Percentiles rank a stretch among this genome's conserved stretches.
These are phyloP conservation scores for Garcia nutans DNA, from an alignment of 345 rosid species.

Conservation along the genomic window DNA sequence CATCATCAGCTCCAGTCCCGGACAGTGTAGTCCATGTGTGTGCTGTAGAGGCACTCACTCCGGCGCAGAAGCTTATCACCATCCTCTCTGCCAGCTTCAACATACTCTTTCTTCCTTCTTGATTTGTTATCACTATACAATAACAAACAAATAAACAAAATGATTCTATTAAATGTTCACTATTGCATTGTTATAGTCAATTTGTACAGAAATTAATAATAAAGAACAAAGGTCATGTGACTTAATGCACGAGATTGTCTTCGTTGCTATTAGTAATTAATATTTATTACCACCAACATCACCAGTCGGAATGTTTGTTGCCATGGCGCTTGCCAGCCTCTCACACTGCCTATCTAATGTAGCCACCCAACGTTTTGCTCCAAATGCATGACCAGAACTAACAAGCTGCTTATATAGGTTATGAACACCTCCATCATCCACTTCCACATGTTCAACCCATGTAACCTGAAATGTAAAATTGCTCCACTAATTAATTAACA, in stretches of 20 bases:
- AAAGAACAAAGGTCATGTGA: too few relatives aligned
- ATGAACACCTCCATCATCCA: constrained; percentile 68
- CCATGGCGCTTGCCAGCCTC: constrained; percentile 68
- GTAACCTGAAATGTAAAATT: constrained; percentile 49
- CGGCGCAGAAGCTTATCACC: constrained; percentile 71
- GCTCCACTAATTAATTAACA: background rate
- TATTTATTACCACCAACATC: constrained; percentile 55
- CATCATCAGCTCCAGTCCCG: constrained; percentile 66
- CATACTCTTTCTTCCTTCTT: constrained; percentile 71
- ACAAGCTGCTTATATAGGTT: constrained; percentile 60
- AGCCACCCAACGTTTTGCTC: constrained; percentile 88
- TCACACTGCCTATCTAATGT: constrained; percentile 80
- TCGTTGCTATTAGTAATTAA: too few relatives aligned
- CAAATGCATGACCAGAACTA: constrained; percentile 67
- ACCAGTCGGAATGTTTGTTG: constrained; percentile 46
- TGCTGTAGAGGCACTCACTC: constrained; percentile 68
- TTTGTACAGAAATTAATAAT: too few relatives aligned
- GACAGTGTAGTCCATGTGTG: constrained; percentile 67
- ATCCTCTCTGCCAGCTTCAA: constrained; percentile 79
- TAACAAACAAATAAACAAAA: background rate
- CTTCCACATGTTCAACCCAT: constrained; percentile 95
- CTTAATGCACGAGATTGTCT: too few relatives aligned
- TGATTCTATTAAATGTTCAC: background rate
- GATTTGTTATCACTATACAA: constrained; percentile 53
- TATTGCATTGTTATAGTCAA: too few relatives aligned